Evolutionary conservation across 495 filamentous ascomycete species (phyloP), one percentile per base, ranked within the genome.

Genomic region (Xylaria bambusicola): DNA sequence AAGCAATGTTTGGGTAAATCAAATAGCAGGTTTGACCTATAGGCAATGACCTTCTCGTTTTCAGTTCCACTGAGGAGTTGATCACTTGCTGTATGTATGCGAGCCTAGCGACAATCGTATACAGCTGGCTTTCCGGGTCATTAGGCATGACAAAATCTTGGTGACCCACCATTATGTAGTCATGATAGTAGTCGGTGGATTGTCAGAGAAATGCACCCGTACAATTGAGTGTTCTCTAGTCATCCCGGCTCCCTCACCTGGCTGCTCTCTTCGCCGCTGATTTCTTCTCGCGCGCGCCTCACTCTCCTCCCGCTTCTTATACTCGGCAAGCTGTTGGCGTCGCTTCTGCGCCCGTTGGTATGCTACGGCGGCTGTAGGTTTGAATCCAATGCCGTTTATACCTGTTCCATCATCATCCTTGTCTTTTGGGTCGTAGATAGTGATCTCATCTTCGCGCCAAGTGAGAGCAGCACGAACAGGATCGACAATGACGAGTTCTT

Each of bases 341-440:
- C 93, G 80, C 70, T 85, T 88, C 70, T 92, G 84, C 6, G 83
- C 80, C 55, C 93, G 80, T 24, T 85, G 85, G 71, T 90, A 87
- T 1, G 91, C 93, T 29, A 92, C 85, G 31, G 89, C 88, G 17
- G 92, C 82, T 8, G 92, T 97, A 0, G 93, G 93, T 62, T 85
- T 88, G 73, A 96, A 97, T 1, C 93, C 93, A 66, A 98, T 88
- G 13, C 93, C 93, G 71, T 95, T 91, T 62, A 92, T 90, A 36
- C 88, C 88, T 35, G 88, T 88, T 24, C 88, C 88, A 71, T 92
- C 88, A 62, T 91, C 89, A 55, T 81, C 84, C 38, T 86, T 86
- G 69, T 91, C 89, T 29, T 80, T 80, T 2, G 87, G 86, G 62
- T 88, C 80, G 67, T 94, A 88, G 17, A 91, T 85, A 0, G 91